Evolutionary conservation across 495 filamentous ascomycete species (phyloP).

Genomic region (Pyronema domesticum): DNA sequence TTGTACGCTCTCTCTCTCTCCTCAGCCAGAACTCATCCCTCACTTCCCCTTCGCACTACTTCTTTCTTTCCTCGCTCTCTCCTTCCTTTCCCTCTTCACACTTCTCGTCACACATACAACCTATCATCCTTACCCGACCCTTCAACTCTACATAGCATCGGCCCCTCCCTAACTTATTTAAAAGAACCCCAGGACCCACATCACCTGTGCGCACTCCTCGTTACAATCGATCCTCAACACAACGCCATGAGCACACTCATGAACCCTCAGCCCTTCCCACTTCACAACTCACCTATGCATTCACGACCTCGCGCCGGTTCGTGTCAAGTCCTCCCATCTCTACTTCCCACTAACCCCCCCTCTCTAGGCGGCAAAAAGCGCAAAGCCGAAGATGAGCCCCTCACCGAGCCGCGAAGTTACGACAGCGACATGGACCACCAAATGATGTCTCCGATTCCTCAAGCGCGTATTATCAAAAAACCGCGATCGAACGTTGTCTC

Average conservation of each 20-base stretch:
- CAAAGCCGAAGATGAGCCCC: conserved; percentile 20
- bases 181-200: neutral
- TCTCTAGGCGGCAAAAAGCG: conserved; percentile 14
- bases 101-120: too few species aligned
- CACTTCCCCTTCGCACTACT: neutral
- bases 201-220: neutral
- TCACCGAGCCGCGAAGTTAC: conserved; percentile 10
- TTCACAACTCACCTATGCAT: conserved; percentile 8
- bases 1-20: too few species aligned
- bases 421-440: conserved; percentile 18
- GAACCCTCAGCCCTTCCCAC: conserved; percentile 19
- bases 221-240: neutral
- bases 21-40: neutral
- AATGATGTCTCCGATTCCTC: conserved; percentile 12
- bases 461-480: conserved; percentile 11
- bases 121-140: neutral
- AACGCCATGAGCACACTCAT: conserved; percentile 20
- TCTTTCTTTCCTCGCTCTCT: neutral
- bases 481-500: conserved; percentile 38
- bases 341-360: neutral
- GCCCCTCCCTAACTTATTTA: neutral
- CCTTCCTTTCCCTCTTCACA: neutral
- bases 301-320: conserved; percentile 13
- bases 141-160: neutral
- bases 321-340: conserved; percentile 6